These are phyloP conservation scores for Lasiodiplodia theobromae DNA, from an alignment of 2,329 filamentous ascomycete species.

Conservation along the genomic window DNA sequence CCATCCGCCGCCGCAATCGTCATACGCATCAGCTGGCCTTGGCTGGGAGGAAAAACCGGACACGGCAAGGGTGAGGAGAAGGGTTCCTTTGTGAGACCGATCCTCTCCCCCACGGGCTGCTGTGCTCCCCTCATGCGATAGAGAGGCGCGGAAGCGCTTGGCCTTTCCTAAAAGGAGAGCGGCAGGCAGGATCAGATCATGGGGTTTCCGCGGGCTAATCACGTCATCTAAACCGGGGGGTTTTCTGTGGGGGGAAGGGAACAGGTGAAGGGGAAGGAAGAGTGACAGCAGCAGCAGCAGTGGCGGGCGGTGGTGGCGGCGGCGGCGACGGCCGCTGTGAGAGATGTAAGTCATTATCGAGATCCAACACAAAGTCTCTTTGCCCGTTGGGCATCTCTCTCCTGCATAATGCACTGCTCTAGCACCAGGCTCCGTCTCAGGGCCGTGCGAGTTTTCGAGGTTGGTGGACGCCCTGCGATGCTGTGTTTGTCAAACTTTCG, in stretches of 20 bases:
- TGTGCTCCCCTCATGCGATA: neutral
- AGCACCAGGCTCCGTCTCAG: neutral
- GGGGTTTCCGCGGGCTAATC: neutral
- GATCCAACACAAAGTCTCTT: neutral
- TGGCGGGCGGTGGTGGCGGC: neutral
- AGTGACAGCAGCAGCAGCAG: neutral
- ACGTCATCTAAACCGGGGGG: neutral
- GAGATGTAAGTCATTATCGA: constrained; percentile 14
- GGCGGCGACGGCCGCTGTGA: neutral
- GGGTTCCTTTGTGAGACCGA: neutral
- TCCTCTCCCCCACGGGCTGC: neutral
- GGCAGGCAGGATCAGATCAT: neutral
- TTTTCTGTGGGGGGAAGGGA: neutral
- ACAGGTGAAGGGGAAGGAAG: no score
- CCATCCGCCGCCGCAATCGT: neutral
- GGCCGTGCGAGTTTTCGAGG: neutral
- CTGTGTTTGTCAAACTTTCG: neutral
- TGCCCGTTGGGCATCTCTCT: neutral
- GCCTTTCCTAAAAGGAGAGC: neutral
- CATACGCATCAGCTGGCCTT: neutral
- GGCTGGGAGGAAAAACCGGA: neutral
- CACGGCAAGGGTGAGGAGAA: neutral
- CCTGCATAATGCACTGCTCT: constrained; percentile 7
- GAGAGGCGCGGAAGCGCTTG: neutral
- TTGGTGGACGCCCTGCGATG: neutral